phyloP scores from a whole-genome alignment of 148 eudicot genomes.

The Cornus kousa region DNA sequence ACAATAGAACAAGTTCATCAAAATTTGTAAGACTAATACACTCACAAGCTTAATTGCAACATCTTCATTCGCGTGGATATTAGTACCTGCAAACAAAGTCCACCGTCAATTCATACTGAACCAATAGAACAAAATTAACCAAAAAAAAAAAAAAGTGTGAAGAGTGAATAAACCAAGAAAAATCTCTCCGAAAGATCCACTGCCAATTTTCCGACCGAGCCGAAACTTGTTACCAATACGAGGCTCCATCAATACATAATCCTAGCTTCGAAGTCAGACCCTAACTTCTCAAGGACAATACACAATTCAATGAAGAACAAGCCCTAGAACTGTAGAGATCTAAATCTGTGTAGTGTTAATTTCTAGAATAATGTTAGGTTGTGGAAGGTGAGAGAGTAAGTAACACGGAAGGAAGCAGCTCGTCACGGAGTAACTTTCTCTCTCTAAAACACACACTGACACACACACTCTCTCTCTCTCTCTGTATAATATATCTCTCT shows the following conservation, averaged over 20 bases:
- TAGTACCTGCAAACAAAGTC: constrained; percentile 45
- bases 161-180: constrained; percentile 45
- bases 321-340: constrained; percentile 5
- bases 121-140: not conserved
- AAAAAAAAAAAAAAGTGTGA: not conserved
- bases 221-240: constrained; percentile 68
- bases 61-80: constrained; percentile 70
- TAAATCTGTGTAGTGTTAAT: not conserved
- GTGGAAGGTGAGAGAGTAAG: not conserved
- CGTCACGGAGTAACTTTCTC: not conserved
- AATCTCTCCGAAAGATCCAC: constrained; percentile 85
- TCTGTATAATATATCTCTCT: no score
- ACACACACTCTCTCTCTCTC: not conserved
- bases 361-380: not conserved
- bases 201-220: constrained; percentile 74
- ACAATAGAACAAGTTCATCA: not conserved
- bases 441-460: not conserved
- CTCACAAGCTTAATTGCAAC: constrained; percentile 82
- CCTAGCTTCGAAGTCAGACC: constrained; percentile 12
- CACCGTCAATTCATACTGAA: constrained; percentile 1
- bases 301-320: not conserved
- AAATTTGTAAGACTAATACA: not conserved
- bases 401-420: not conserved
- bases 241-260: constrained; percentile 53
- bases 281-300: not conserved